Base-by-base conservation (phyloP, 768 basidiomycete species). In the Saitozyma sp. region DNA sequence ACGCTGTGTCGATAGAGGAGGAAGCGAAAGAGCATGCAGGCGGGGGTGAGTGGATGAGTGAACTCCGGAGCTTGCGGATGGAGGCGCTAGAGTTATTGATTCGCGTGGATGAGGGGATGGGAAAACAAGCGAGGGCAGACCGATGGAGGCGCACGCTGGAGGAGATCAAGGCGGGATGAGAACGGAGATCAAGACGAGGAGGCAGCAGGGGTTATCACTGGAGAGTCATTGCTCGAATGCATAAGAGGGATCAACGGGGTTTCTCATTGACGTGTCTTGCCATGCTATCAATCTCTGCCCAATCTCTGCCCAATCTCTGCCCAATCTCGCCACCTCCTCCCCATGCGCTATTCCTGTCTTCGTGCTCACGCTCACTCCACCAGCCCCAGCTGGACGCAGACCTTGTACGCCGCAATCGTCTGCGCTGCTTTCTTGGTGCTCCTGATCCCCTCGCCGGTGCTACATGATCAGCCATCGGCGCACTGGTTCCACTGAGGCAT, bases 41-140 rank as follows among this genome's bases (percentile, higher is more conserved):
- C 14, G 39, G 39, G 19, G 58, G 43, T 9, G 43, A 4, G 40
- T 66, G 60, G 55, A 16, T 9, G 5, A 19, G 14, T 8, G 52
- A 59, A n/a, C 43, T 66, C 10, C 50, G 40, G 19, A 17, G 3
- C 17, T 14, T 71, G 10, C n/a, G 65, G 38, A 61, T 59, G 40
- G 29, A 58, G 19, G 69, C 66, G 5, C 42, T 71, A 40, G 38
- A 43, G 45, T 48, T 49, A 45, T 17, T 69, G 61, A 48, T 65
- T 0, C 16, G n/a, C 11, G 65, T 74, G 8, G 65, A 74, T 50
- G 63, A 63, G 42, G 65, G 56, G 2, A 50, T 66, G 49, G 73
- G 73, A 13, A 46, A 64, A 37, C 19, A 17, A 11, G 62, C 56
- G 1, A 63, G 67, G 45, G 65, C 56, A 19, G 59, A 65, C 14